Base-by-base conservation (phyloP, 2,329 filamentous ascomycete genomes). In the Sphaerostilbella broomeana region DNA sequence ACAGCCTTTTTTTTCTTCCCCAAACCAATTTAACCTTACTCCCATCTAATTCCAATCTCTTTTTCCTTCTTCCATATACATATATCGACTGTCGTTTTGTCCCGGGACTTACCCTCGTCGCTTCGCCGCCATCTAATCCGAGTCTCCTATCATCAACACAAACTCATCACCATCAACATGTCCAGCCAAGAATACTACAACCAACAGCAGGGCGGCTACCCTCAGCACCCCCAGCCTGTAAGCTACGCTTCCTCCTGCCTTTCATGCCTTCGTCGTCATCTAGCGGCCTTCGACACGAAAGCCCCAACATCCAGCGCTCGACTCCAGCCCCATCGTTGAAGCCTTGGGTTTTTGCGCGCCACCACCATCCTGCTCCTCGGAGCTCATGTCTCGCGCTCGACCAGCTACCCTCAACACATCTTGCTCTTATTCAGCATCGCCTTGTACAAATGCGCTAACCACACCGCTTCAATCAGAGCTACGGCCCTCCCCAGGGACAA, bases 171-270 rank as follows among this genome's bases (percentile, higher is more conserved):
- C 15, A 16, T 13, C 16, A 51, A 26, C 43, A 67, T 67, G 64
- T 60, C 64, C 35, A 62, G 54, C 51, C 56, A 65, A 45, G 63
- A 67, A 22, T 67, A 67, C 56, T 67, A 67, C 52, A 51, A 59
- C n/a, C n/a, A n/a, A n/a, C 43, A 34, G 11, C 56, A 57, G 25
- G 54, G 51, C 17, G 50, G 49, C 43, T 45, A 53, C 38, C 42
- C 63, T 28, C 61, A 64, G 40, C 58, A 65, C 15, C 64, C 64
- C 13, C 64, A 62, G 43, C 47, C 58, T 24, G 64, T 67, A 59
- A 56, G 64, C 27, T 30, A 16, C 12, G 15, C 16, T 16, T 26
- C 17, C 25, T 16, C 26, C 22, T 22, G 5, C 17, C 6, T 17
- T 12, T 24, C 13, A 7, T 11, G 11, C 2, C 15, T 6, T 16